Conservation (phyloP, 2,329 filamentous ascomycete species). For the Ophiostoma novo-ulmi region DNA sequence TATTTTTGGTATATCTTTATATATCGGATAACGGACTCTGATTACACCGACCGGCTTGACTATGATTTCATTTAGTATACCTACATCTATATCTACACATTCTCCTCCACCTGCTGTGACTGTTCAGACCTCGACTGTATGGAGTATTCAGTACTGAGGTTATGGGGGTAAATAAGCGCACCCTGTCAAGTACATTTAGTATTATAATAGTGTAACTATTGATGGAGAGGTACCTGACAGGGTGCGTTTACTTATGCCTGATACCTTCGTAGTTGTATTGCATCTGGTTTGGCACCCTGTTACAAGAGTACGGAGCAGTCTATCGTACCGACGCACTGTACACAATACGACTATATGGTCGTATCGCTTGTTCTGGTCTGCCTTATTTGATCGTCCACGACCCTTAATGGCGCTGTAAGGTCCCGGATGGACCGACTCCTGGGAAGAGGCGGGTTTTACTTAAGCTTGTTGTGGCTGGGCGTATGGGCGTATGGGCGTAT, state of each 20-base stretch:
- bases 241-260: no score
- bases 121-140: neutral
- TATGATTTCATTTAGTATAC: no score
- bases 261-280: neutral
- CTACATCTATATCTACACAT: neutral
- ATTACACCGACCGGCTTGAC: no score
- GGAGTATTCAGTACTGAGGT: no score
- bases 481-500: neutral
- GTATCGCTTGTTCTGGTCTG: neutral
- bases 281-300: neutral
- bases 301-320: neutral
- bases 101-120: neutral
- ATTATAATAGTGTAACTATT: no score
- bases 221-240: no score
- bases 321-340: neutral
- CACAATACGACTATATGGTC: neutral
- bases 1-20: no score
- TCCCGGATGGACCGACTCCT: neutral
- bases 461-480: conserved; percentile 6
- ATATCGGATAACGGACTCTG: no score
- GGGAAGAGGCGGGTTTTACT: neutral
- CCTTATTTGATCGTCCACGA: neutral
- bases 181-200: no score
- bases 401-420: neutral
- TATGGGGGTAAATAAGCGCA: no score